Percentiles rank a stretch among this genome's conserved stretches.
Conservation (phyloP, 805 yeast species). For the Hanseniaspora singularis region DNA sequence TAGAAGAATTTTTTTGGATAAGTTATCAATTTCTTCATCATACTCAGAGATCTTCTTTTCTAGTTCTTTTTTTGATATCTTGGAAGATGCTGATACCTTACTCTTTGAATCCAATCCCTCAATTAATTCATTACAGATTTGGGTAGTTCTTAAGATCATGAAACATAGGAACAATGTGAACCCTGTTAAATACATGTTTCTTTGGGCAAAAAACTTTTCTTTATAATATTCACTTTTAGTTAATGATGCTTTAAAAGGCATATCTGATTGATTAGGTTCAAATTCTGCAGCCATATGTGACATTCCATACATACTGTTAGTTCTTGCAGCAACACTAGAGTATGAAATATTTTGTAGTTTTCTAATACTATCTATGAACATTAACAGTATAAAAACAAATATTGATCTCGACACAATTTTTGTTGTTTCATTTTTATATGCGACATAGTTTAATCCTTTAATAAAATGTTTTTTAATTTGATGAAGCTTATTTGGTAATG, state of each 20-base stretch:
- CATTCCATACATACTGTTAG: neutral
- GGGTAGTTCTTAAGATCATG: slow-evolving; percentile 72
- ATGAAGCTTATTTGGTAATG: slow-evolving; percentile 53
- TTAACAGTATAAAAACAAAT: slow-evolving; percentile 66
- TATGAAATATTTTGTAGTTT: slow-evolving; percentile 58
- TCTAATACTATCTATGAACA: slow-evolving; percentile 81
- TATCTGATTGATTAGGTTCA: neutral
- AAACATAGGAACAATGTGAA: slow-evolving; percentile 83
- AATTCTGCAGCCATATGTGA: neutral
- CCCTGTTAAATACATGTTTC: slow-evolving; percentile 93
- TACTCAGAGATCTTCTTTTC: slow-evolving; percentile 43
- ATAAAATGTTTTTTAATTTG: slow-evolving; percentile 9
- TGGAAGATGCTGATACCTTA: slow-evolving; percentile 23
- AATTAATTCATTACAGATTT: slow-evolving; percentile 62
- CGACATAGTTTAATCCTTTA: slow-evolving; percentile 44
- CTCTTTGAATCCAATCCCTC: slow-evolving; percentile 46
- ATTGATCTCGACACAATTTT: slow-evolving; percentile 71
- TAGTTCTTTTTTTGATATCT: slow-evolving; percentile 31
- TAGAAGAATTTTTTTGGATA: slow-evolving; percentile 24
- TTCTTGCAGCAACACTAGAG: neutral
- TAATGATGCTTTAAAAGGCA: slow-evolving; percentile 19
- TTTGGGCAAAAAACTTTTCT: slow-evolving; percentile 85
- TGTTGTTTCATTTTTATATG: slow-evolving; percentile 45
- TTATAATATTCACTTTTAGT: slow-evolving; percentile 81
- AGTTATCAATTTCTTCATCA: slow-evolving; percentile 50